Base-by-base conservation (phyloP, 2,329 filamentous ascomycete species). In the Fusarium dlaminii region DNA sequence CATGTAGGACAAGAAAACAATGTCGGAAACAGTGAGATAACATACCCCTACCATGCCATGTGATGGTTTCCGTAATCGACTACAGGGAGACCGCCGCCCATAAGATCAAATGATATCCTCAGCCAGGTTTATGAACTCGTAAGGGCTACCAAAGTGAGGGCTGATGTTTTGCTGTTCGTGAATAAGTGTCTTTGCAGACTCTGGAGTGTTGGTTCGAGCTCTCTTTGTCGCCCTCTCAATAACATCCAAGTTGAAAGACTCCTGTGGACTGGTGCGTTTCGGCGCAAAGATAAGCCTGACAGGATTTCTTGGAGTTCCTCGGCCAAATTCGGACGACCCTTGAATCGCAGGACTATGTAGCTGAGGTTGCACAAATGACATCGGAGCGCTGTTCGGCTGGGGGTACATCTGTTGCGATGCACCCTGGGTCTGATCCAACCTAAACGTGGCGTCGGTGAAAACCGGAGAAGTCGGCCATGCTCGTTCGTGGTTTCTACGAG, bases 211-310 rank as follows among this genome's bases (percentile, higher is more conserved):
- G 57, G 84, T 82, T 18, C 86, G 83, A 63, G 80, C 78, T 39
- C 88, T 83, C 75, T 88, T 90, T 43, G 75, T 73, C n/a, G 82
- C 80, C 45, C 82, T 84, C 15, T 84, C 84, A 70, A 15, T 51
- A 39, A 17, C 34, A 24, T 49, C 66, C 20, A 29, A 17, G 17
- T 75, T 64, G 72, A 45, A 65, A 68, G 49, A 68, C 36, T 63
- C 63, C 24, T 57, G 43, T 43, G 65, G 20, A 40, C 65, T 72
- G 32, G 66, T 67, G 29, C 72, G 64, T 27, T 59, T 59, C 7
- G 70, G 59, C 13, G 64, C 29, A 52, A 59, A 63, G 37, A 66
- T 12, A 54, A 59, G 43, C 7, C 52, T 45, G 7, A 66, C 40
- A 18, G 69, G 46, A 32, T 66, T 65, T 8, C 46, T 62, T 24